phyloP scores from a whole-genome alignment of 495 filamentous ascomycete species.

The Durotheca rogersii region DNA sequence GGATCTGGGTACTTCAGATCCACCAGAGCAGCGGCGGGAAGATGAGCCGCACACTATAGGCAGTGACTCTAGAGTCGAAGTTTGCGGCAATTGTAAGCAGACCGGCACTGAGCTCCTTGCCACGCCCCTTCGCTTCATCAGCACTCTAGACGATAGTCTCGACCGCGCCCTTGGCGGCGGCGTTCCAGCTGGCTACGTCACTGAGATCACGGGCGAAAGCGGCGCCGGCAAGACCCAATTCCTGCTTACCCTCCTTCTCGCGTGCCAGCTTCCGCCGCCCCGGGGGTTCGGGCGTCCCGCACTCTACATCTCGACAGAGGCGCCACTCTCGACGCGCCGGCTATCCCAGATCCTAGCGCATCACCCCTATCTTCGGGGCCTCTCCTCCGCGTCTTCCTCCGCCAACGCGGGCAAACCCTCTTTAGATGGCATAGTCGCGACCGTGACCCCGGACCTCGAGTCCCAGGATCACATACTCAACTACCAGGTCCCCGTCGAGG shows the following conservation, averaged over 20 bases:
- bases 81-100: conserved; percentile 15
- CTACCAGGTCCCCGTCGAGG: conserved; percentile 86
- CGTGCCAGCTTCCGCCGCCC: conserved; percentile 74
- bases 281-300: conserved; percentile 66
- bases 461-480: conserved; percentile 91
- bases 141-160: conserved; percentile 72
- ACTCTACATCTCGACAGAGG: conserved; percentile 95
- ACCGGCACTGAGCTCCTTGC: conserved; percentile 44
- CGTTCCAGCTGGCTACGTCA: conserved; percentile 78
- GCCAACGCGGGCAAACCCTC: conserved; percentile 54
- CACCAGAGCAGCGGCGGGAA: conserved; percentile 22
- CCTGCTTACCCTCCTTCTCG: conserved; percentile 76
- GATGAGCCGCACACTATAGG: conserved; percentile 1
- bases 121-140: conserved; percentile 62
- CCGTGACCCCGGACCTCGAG: conserved; percentile 88
- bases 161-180: conserved; percentile 81
- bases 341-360: conserved; percentile 72
- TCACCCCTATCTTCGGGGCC: conserved; percentile 60
- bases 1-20: conserved; percentile 54
- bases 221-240: conserved; percentile 96
- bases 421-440: conserved; percentile 69
- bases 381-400: conserved; percentile 31
- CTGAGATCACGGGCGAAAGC: conserved; percentile 91
- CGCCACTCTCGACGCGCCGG: conserved; percentile 74
- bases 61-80: background rate